Evolutionary conservation across 371 early-diverging fungal species (phyloP), one percentile per base, ranked within the genome.

Genomic region (Mucor lusitanicus): DNA sequence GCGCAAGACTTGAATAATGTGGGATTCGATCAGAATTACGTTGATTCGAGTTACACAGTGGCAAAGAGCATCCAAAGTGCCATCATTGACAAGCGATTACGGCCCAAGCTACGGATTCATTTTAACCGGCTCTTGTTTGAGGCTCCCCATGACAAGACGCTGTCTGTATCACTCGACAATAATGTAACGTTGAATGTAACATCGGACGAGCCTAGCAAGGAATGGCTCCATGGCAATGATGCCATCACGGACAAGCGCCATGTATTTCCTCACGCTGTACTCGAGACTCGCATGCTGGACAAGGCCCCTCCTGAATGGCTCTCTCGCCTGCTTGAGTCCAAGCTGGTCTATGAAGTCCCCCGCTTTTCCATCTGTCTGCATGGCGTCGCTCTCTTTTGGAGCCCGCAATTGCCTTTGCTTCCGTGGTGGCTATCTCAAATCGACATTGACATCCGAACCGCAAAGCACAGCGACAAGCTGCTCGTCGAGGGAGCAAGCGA

Each of bases 71-170:
- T 99, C 42, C 96, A 94, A 70, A 65, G 81, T 7, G 85, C 92
- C 17, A 87, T 99, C 19, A 68, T 78, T 7, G 80, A 89, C n/a
- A 94, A 92, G 75, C 79, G 85, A 6, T 81, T 99, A 32, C 74
- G 79, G n/a, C 99, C 99, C 39, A 87, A 90, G 11, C 75, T 94
- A 68, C 92, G 98, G 54, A 96, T 98, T 0, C 95, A 95, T 71
- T 99, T 99, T 84, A 98, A 97, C 78, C 92, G 99, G 71, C 96
- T 96, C 8, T 98, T 99, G 4, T 99, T 99, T 89, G 99, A 99
- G 80, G 79, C 99, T 11, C 99, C 99, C 6, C 96, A 97, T 28
- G 97, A 97, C 81, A 92, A 97, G 17, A 88, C 92, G 50, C 94
- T 99, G 32, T 90, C 99, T 68, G 92, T 99, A 33, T 95, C 96